These are phyloP conservation scores for Eremochloa ophiuroides DNA, from an alignment of 176 grass and related monocot species.

Conservation along the genomic window DNA sequence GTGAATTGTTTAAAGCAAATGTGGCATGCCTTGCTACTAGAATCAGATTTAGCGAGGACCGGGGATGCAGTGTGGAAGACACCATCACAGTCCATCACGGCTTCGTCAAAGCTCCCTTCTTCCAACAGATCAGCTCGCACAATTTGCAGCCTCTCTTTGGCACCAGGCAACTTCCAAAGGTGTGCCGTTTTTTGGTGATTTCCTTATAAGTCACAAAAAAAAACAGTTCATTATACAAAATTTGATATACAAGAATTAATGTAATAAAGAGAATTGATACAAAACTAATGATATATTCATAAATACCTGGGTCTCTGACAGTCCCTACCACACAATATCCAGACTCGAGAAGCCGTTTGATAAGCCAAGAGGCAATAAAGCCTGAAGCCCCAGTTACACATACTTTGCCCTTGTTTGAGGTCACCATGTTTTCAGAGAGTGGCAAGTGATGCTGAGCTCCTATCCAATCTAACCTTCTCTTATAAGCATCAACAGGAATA, in stretches of 20 bases:
- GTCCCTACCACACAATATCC: slow-evolving; percentile 80
- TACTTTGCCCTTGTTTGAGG: slow-evolving; percentile 52
- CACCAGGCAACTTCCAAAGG: slow-evolving; percentile 74
- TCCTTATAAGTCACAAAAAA: slow-evolving; percentile 24
- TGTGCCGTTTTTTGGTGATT: slow-evolving; percentile 56
- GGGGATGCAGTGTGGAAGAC: slow-evolving; percentile 87
- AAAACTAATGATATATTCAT: neutral
- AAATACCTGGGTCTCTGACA: slow-evolving; percentile 68
- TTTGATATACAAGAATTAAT: neutral
- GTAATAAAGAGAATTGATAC: neutral
- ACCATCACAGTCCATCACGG: slow-evolving; percentile 63
- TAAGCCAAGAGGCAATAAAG: slow-evolving; percentile 81
- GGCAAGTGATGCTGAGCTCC: neutral
- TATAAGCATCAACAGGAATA: slow-evolving; percentile 29
- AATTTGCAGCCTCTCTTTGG: slow-evolving; percentile 70
- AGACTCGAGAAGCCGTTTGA: slow-evolving; percentile 61
- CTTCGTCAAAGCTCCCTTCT: slow-evolving; percentile 82
- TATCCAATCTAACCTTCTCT: slow-evolving; percentile 7
- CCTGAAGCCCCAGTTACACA: slow-evolving; percentile 86
- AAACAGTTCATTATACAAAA: neutral
- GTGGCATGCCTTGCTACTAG: slow-evolving; percentile 60
- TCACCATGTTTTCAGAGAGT: slow-evolving; percentile 36
- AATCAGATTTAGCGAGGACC: slow-evolving; percentile 58
- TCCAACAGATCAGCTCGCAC: slow-evolving; percentile 67
- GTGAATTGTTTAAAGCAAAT: neutral